Conservation (phyloP, 345 rosid species). For the Melaleuca alternifolia region DNA sequence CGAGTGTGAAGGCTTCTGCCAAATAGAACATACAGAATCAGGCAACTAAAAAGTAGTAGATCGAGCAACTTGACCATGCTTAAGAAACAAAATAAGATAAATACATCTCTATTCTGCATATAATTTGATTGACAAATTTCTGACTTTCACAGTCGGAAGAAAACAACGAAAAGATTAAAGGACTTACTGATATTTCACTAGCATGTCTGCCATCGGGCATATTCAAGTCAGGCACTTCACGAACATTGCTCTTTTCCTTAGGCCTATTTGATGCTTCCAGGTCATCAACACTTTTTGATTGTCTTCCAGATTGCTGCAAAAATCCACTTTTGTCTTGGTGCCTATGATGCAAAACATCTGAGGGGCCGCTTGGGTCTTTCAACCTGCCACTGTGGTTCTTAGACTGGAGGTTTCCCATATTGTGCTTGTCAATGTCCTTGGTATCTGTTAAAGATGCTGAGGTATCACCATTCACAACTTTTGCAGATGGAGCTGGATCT, state of each 20-base stretch:
- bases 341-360: slow-evolving; percentile 36
- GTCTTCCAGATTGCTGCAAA: slow-evolving; percentile 38
- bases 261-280: slow-evolving; percentile 27
- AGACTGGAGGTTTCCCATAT: slow-evolving; percentile 25
- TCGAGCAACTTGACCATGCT: not conserved
- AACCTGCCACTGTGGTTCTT: slow-evolving; percentile 33
- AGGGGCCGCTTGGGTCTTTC: slow-evolving; percentile 37
- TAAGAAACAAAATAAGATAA: not conserved
- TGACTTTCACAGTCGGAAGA: not conserved
- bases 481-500: slow-evolving; percentile 29
- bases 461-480: slow-evolving; percentile 32
- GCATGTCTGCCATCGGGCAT: slow-evolving; percentile 42
- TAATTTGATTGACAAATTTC: not conserved
- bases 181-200: slow-evolving; percentile 41
- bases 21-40: slow-evolving; percentile 10
- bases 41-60: not conserved
- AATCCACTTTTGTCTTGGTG: slow-evolving; percentile 36
- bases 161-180: not conserved
- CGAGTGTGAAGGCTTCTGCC: slow-evolving; percentile 37
- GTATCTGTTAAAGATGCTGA: slow-evolving; percentile 24
- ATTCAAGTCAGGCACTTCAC: slow-evolving; percentile 40
- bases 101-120: not conserved
- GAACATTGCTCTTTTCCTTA: slow-evolving; percentile 47
- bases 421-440: slow-evolving; percentile 41
- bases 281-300: slow-evolving; percentile 13